Evolutionary conservation across 768 basidiomycete species (phyloP).

Genomic region (Leccinellum rugosiceps): DNA sequence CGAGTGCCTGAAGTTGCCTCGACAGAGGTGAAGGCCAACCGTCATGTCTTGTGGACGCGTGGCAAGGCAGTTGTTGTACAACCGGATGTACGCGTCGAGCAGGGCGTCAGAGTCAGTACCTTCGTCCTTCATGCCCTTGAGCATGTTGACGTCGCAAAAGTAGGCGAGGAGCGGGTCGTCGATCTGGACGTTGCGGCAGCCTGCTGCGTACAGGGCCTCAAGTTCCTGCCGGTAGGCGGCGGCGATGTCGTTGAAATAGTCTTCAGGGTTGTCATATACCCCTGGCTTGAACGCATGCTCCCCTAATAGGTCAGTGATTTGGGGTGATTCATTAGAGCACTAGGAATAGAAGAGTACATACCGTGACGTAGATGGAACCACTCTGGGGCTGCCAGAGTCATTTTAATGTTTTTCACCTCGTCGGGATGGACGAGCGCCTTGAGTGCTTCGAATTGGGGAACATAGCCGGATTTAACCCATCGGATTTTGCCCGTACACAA

Average conservation of each 20-base stretch:
- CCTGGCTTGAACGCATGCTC: slow-evolving; percentile 20
- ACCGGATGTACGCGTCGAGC: slow-evolving; percentile 54
- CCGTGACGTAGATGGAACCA: slow-evolving; percentile 73
- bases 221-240: slow-evolving; percentile 46
- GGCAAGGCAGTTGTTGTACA: slow-evolving; percentile 39
- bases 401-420: slow-evolving; percentile 65
- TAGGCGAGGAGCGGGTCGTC: slow-evolving; percentile 52
- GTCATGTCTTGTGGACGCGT: slow-evolving; percentile 38
- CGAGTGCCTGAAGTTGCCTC: slow-evolving; percentile 27
- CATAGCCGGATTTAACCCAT: slow-evolving; percentile 58
- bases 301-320: slow-evolving; percentile 8
- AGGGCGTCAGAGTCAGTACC: slow-evolving; percentile 61
- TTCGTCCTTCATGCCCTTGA: slow-evolving; percentile 54
- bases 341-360: slow-evolving; percentile 14
- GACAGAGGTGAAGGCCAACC: slow-evolving; percentile 43
- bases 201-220: slow-evolving; percentile 41
- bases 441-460: slow-evolving; percentile 59
- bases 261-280: slow-evolving; percentile 29
- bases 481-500: slow-evolving; percentile 55
- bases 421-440: slow-evolving; percentile 55
- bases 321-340: neutral
- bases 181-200: slow-evolving; percentile 43
- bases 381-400: slow-evolving; percentile 68
- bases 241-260: slow-evolving; percentile 49
- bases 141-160: slow-evolving; percentile 61